phyloP scores from a whole-genome alignment of 1,139 yeast genomes.

The Debaryomyces subglobosus region DNA sequence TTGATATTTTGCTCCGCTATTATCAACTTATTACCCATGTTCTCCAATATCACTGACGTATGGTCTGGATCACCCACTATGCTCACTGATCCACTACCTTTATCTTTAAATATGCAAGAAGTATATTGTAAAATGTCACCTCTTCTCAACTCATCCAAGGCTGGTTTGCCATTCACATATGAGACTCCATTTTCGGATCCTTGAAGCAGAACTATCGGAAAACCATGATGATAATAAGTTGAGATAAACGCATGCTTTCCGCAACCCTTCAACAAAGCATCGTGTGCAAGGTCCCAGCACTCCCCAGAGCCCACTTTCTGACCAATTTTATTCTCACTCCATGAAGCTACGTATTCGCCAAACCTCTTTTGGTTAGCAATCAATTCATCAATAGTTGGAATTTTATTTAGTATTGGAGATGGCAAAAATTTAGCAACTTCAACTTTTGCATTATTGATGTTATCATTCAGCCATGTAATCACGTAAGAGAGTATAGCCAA shows the following conservation, averaged over 20 bases:
- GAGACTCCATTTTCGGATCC: slow-evolving; percentile 27
- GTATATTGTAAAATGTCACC: slow-evolving; percentile 49
- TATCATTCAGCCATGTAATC: slow-evolving; percentile 48
- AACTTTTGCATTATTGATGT: slow-evolving; percentile 22
- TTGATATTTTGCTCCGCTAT: slow-evolving; percentile 67
- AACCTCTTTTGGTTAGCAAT: slow-evolving; percentile 42
- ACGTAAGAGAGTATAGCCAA: slow-evolving; percentile 49
- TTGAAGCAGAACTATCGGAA: slow-evolving; percentile 45
- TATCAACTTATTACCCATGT: slow-evolving; percentile 32
- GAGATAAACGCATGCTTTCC: slow-evolving; percentile 66
- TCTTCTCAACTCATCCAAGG: slow-evolving; percentile 40
- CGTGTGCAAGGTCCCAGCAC: slow-evolving; percentile 77
- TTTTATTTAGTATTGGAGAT: slow-evolving; percentile 45
- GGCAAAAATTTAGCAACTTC: slow-evolving; percentile 46
- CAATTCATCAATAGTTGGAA: slow-evolving; percentile 44
- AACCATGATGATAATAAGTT: slow-evolving; percentile 60
- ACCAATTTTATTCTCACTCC: slow-evolving; percentile 62
- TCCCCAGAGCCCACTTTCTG: slow-evolving; percentile 69
- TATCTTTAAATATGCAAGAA: slow-evolving; percentile 45
- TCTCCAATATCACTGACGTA: slow-evolving; percentile 59
- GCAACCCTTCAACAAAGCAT: slow-evolving; percentile 61
- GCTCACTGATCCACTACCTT: slow-evolving; percentile 26
- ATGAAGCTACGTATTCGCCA: slow-evolving; percentile 61
- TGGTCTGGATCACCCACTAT: slow-evolving; percentile 67
- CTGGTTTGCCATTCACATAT: slow-evolving; percentile 22